Percentiles rank a stretch among this genome's conserved stretches.
Conservation (phyloP, 2,329 filamentous ascomycete species). For the Fusarium secorum region DNA sequence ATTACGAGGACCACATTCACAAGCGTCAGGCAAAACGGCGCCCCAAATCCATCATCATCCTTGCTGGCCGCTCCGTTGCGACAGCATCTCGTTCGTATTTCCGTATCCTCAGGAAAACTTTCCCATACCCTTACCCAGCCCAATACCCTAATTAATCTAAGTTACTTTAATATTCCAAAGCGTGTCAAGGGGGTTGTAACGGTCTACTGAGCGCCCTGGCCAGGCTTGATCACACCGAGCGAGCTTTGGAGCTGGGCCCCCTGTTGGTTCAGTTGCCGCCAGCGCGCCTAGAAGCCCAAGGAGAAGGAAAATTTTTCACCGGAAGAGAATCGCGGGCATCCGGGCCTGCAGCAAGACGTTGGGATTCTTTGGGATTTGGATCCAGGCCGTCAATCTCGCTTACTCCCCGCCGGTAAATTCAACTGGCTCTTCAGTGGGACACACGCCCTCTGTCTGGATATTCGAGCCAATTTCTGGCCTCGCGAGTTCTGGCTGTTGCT, state of each 20-base stretch:
- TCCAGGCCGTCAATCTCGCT: constrained; percentile 48
- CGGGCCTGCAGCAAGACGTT: constrained; percentile 38
- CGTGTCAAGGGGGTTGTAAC: constrained; percentile 32
- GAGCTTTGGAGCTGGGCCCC: constrained; percentile 23
- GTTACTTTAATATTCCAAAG: constrained; percentile 19
- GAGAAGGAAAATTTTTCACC: constrained; percentile 45
- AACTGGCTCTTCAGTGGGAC: constrained; percentile 41
- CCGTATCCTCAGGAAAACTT: constrained; percentile 23
- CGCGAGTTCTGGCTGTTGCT: constrained; percentile 24
- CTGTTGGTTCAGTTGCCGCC: constrained; percentile 41
- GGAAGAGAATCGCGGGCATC: constrained; percentile 41
- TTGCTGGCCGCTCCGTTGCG: constrained; percentile 32
- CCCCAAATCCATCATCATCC: constrained; percentile 22
- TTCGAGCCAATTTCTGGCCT: constrained; percentile 10
- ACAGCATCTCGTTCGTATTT: constrained; percentile 39
- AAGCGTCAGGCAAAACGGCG: constrained; percentile 24
- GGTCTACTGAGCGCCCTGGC: constrained; percentile 36
- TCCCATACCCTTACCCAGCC: constrained; percentile 1
- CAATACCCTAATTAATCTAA: constrained; percentile 21
- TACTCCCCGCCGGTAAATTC: constrained; percentile 47
- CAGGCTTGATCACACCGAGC: constrained; percentile 42
- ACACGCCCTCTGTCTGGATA: constrained; percentile 8
- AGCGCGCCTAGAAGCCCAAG: constrained; percentile 43
- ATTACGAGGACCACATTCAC: constrained; percentile 12
- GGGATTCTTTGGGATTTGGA: constrained; percentile 34